Percentiles rank a stretch among this genome's conserved stretches.
phyloP scores from a whole-genome alignment of 768 basidiomycete genomes.

The Suillus spraguei region DNA sequence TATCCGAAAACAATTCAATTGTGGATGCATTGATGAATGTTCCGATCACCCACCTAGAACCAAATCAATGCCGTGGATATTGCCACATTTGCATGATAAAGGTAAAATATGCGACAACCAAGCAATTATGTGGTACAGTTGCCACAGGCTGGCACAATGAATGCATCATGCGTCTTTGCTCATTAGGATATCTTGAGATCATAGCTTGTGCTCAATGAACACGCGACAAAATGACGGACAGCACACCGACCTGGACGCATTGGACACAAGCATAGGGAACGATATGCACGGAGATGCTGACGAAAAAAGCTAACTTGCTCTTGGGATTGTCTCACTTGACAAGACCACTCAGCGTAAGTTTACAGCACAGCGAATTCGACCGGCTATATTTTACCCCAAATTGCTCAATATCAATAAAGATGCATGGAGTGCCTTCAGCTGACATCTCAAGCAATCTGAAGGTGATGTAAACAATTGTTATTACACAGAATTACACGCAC shows the following conservation, averaged over 20 bases:
- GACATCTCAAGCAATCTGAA: neutral
- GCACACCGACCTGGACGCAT: neutral
- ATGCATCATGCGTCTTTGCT: neutral
- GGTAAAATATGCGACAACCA: neutral
- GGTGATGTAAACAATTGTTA: neutral
- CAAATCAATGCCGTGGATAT: neutral
- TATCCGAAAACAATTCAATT: neutral
- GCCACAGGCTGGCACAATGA: neutral
- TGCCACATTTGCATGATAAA: neutral
- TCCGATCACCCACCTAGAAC: neutral
- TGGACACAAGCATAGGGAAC: neutral
- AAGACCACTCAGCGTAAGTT: neutral
- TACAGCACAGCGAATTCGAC: neutral
- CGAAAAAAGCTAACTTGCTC: neutral
- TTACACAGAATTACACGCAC: neutral
- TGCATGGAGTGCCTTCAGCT: neutral
- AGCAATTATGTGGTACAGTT: neutral
- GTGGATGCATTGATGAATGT: neutral
- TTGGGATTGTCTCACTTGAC: neutral
- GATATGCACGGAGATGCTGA: neutral
- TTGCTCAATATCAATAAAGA: neutral
- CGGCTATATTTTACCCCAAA: neutral
- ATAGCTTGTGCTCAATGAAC: neutral
- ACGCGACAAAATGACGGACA: neutral
- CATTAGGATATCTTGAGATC: neutral